phyloP scores from a whole-genome alignment of 2,329 filamentous ascomycete species.

The Nemania diffusa region DNA sequence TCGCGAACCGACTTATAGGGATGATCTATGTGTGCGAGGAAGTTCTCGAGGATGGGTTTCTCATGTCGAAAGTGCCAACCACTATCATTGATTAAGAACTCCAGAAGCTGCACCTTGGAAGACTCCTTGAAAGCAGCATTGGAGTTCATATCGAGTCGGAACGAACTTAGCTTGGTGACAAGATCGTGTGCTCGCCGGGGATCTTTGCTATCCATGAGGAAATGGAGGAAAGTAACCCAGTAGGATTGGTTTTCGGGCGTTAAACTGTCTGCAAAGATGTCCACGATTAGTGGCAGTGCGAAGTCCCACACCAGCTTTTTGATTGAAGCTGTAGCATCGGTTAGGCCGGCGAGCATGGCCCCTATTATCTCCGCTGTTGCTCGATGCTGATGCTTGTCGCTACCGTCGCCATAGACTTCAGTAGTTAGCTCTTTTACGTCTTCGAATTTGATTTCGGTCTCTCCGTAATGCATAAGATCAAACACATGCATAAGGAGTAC shows the following conservation, averaged over 20 bases:
- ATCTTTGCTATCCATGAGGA: constrained; percentile 88
- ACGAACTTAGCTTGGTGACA: constrained; percentile 82
- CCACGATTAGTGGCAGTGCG: constrained; percentile 85
- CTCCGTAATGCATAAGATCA: constrained; percentile 84
- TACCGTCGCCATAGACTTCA: constrained; percentile 88
- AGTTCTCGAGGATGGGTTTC: constrained; percentile 87
- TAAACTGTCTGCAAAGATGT: constrained; percentile 88
- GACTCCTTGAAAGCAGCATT: constrained; percentile 99
- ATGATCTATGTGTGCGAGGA: constrained; percentile 91
- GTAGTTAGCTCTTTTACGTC: constrained; percentile 86
- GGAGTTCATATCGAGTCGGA: constrained; percentile 91
- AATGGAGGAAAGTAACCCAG: constrained; percentile 93
- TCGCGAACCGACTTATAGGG: constrained; percentile 98
- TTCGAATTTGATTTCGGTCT: constrained; percentile 81
- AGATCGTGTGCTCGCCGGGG: constrained; percentile 88
- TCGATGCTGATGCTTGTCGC: constrained; percentile 96
- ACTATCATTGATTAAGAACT: constrained; percentile 85
- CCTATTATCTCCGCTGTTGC: constrained; percentile 94
- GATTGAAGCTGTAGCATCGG: constrained; percentile 78
- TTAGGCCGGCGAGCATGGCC: constrained; percentile 81
- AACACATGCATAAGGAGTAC: constrained; percentile 90
- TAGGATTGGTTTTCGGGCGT: constrained; percentile 95
- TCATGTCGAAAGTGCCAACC: constrained; percentile 97
- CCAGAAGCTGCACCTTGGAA: constrained; percentile 90
- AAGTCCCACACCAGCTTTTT: constrained; percentile 87